These are phyloP conservation scores for Berberis thunbergii DNA, from an alignment of 164 flowering plant species.

Conservation along the genomic window DNA sequence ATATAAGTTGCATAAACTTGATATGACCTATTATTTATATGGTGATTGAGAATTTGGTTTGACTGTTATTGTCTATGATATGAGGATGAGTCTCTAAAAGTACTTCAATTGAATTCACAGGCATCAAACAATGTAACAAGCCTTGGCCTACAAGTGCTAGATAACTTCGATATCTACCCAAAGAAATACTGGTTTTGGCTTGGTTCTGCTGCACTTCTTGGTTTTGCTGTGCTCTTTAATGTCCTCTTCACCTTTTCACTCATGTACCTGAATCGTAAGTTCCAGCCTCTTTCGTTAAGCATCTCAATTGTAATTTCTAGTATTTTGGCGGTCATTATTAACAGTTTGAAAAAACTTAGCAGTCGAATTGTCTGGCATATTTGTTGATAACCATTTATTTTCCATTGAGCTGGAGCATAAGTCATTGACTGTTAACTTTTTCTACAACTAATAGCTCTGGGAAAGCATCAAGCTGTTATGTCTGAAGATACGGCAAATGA, in stretches of 20 bases:
- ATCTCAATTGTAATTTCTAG: neutral
- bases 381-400: too few relatives aligned
- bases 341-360: too few relatives aligned
- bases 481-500: constrained; percentile 22
- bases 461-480: constrained; percentile 29
- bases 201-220: constrained; percentile 20
- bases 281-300: neutral
- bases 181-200: constrained; percentile 24
- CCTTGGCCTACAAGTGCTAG: neutral
- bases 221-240: constrained; percentile 25
- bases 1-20: too few relatives aligned
- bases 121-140: neutral
- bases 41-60: too few relatives aligned
- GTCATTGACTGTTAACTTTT: neutral
- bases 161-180: constrained; percentile 3
- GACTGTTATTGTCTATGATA: neutral
- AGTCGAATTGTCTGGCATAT: too few relatives aligned
- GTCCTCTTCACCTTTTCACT: constrained; percentile 20
- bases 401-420: neutral
- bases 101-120: neutral
- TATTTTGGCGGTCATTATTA: neutral
- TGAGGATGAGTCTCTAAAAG: neutral
- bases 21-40: too few relatives aligned
- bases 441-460: constrained; percentile 17
- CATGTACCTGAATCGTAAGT: constrained; percentile 26